Percentiles rank a stretch among this genome's conserved stretches.
Conservation (phyloP, 2,329 filamentous ascomycete species). For the Drechslerella dactyloides region DNA sequence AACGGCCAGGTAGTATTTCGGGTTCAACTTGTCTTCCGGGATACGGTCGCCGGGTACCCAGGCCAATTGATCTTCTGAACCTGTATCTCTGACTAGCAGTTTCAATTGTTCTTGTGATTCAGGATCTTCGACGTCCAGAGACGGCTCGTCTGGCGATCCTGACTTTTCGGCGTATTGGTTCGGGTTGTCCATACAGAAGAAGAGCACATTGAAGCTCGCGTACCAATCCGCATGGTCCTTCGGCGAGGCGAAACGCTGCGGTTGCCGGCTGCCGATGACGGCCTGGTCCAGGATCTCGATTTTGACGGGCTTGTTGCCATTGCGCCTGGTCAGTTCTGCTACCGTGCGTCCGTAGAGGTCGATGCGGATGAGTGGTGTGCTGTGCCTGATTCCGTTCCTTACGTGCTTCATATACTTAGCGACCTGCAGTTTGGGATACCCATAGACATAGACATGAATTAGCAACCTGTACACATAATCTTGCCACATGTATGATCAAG, state of each 20-base stretch:
- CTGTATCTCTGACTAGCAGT: too few relatives aligned
- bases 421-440: conserved; percentile 4
- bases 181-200: conserved; percentile 22
- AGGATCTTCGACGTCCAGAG: too few relatives aligned
- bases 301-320: conserved; percentile 9
- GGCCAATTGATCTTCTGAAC: too few relatives aligned
- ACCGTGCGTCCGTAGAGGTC: conserved; percentile 21
- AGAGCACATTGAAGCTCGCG: conserved; percentile 29
- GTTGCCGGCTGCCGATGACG: conserved; percentile 16
- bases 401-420: conserved; percentile 24
- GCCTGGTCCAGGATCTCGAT: conserved; percentile 23
- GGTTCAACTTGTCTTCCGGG: too few relatives aligned
- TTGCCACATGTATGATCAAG: not conserved
- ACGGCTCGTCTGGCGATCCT: too few relatives aligned
- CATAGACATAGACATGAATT: not conserved
- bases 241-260: conserved; percentile 19
- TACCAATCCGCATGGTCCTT: conserved; percentile 38
- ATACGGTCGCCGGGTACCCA: too few relatives aligned
- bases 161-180: conserved; percentile 25
- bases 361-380: conserved; percentile 21
- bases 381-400: conserved; percentile 21
- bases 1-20: too few relatives aligned
- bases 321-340: conserved; percentile 26
- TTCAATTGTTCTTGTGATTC: too few relatives aligned
- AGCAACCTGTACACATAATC: not conserved